A percentile compares a stretch with the other conserved stretches of the same genome.
Evolutionary conservation across 768 basidiomycete genomes (phyloP).

Genomic region (Guyanaporus albipodus): DNA sequence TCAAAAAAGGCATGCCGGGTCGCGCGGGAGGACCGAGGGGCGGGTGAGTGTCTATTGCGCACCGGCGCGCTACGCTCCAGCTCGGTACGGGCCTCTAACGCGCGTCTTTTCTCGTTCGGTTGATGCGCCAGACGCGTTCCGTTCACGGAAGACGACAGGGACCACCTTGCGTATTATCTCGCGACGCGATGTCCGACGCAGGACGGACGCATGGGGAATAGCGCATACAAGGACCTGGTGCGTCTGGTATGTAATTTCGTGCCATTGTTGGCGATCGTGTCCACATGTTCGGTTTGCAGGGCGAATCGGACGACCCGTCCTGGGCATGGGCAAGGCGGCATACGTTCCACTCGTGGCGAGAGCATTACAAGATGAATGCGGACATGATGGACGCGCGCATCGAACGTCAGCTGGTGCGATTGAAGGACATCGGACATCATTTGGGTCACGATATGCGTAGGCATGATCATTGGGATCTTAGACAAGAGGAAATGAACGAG

Average conservation of each 20-base stretch:
- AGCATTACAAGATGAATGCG: constrained; percentile 49
- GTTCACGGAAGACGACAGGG: constrained; percentile 42
- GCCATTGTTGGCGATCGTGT: neutral
- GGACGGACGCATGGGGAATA: constrained; percentile 46
- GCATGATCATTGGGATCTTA: neutral
- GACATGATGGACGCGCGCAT: constrained; percentile 42
- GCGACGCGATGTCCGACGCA: constrained; percentile 42
- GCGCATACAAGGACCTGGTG: constrained; percentile 42
- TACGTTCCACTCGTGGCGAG: constrained; percentile 59
- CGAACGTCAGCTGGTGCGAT: constrained; percentile 19
- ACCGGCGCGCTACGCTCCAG: neutral
- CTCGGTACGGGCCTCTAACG: neutral
- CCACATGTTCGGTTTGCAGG: neutral
- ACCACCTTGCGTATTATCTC: constrained; percentile 43
- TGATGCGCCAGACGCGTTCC: constrained; percentile 15
- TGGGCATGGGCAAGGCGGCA: constrained; percentile 40
- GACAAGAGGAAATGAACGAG: constrained; percentile 5
- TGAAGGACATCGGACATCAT: constrained; percentile 17
- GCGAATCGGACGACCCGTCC: constrained; percentile 36
- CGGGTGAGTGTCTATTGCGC: constrained; percentile 7
- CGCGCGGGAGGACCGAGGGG: neutral
- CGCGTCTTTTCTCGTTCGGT: neutral
- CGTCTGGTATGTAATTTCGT: constrained; percentile 40
- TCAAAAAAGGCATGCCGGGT: constrained; percentile 24
- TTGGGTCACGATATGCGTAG: constrained; percentile 24